Conservation (phyloP, 805 yeast species). For the Candida lessepsii region DNA sequence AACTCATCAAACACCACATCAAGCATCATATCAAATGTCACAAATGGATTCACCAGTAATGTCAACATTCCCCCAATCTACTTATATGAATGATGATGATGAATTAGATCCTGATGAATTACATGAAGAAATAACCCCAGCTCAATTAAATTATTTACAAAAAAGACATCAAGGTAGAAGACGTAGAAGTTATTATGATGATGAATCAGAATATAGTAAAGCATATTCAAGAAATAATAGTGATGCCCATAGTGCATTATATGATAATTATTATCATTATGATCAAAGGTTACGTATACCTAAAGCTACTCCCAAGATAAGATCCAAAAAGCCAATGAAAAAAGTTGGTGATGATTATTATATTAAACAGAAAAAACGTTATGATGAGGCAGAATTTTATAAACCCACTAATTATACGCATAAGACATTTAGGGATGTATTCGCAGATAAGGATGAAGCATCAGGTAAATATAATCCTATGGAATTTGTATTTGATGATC, state of each 20-base stretch:
- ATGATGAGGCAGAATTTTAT: conserved; percentile 28
- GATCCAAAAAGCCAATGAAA: not conserved
- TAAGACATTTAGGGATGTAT: conserved; percentile 39
- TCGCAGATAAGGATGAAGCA: conserved; percentile 30
- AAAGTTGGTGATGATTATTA: conserved; percentile 29
- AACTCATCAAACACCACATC: not conserved
- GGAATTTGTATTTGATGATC: conserved; percentile 38
- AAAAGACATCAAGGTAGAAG: conserved; percentile 12
- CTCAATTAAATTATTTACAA: conserved; percentile 30
- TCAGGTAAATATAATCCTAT: conserved; percentile 36
- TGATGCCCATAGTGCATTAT: conserved; percentile 8
- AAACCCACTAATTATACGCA: conserved; percentile 40
- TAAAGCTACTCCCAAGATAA: not conserved
- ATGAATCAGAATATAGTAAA: not conserved
- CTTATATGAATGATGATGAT: conserved; percentile 9
- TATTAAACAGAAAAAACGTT: conserved; percentile 35
- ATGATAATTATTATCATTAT: conserved; percentile 9
- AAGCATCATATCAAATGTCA: no score
- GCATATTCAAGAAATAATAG: not conserved
- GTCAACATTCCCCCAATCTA: conserved; percentile 8
- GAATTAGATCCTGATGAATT: conserved; percentile 27
- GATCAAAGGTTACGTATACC: conserved; percentile 8
- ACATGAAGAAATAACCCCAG: conserved; percentile 38
- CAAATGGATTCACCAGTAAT: not conserved
- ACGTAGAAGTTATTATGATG: conserved; percentile 10